Conservation (phyloP, 139 green algal species). For the Chlorella sp. region DNA sequence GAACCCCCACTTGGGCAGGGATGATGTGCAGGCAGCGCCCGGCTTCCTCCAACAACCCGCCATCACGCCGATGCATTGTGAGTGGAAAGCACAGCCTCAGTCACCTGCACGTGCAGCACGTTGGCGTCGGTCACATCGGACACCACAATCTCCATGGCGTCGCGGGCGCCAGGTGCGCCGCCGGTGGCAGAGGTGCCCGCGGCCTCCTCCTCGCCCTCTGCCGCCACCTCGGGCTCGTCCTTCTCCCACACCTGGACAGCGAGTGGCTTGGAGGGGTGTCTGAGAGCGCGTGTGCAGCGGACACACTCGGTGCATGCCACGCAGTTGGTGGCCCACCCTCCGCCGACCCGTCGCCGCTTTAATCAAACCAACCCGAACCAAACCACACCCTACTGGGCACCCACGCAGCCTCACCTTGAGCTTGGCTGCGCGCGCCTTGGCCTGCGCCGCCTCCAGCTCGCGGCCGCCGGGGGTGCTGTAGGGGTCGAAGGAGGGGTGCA, state of each 20-base stretch:
- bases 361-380: too few species aligned
- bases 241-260: conserved; percentile 25
- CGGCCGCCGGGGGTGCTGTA: conserved; percentile 36
- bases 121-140: conserved; percentile 81
- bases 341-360: conserved; percentile 42
- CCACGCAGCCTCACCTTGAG: conserved; percentile 70
- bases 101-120: conserved; percentile 82
- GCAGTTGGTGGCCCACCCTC: not conserved
- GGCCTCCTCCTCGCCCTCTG: conserved; percentile 31
- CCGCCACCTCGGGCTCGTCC: conserved; percentile 28
- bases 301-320: not conserved
- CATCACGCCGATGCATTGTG: too few species aligned
- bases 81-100: too few species aligned
- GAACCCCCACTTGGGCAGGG: too few species aligned
- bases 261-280: not conserved
- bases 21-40: too few species aligned
- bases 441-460: conserved; percentile 74
- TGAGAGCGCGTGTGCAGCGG: not conserved
- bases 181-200: conserved; percentile 15
- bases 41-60: too few species aligned
- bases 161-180: conserved; percentile 18
- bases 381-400: too few species aligned
- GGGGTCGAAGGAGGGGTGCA: conserved; percentile 78
- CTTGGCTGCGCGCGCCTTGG: conserved; percentile 68
- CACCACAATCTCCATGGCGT: conserved; percentile 70